Base-by-base conservation (phyloP, 1,284 basidiomycete species). In the Butyriboletus regius region DNA sequence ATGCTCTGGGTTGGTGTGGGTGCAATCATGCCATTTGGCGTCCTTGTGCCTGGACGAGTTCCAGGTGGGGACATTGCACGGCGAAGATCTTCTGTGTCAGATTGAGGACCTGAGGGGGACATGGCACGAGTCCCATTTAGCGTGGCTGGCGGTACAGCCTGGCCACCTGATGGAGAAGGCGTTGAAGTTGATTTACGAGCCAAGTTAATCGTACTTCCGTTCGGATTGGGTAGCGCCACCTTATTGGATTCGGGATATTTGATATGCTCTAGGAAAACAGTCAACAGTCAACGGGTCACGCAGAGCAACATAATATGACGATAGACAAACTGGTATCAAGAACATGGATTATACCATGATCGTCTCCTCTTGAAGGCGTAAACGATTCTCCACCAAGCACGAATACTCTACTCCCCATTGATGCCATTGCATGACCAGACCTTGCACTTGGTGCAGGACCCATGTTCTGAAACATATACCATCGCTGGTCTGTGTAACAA, bases 381-480 rank as follows among this genome's bases (percentile, higher is more conserved):
- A 88, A 87, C 5, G 91, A 91, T 70, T 98, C 96, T 31, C 96
- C 95, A 37, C 95, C 95, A 12, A 98, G 78, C 2, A 98, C 92
- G 58, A 91, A 89, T 10, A 98, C 88, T 61, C 87, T 85, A 46
- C 86, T 81, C 46, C 91, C 89, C 63, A 86, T 86, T 12, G 88
- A 84, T 6, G 94, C 89, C 88, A 98, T 93, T 18, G 91, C 88
- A 70, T 98, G 95, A 4, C 95, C 95, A 14, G 90, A 93, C 46
- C 95, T 80, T 13, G 91, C 90, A 48, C 78, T 84, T 2, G 95
- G 95, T 7, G 90, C 81, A 12, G 93, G 93, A 3, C 95, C 95
- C 95, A 98, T 98, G 67, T 97, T 96, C 69, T 96, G 93, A 74
- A 98, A 98, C 91, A 95, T 98, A 73, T 94, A 98, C 95, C 95